Evolutionary conservation across 139 green algal genomes (phyloP), one percentile per base, ranked within the genome.

Genomic region (Microglena sp.): DNA sequence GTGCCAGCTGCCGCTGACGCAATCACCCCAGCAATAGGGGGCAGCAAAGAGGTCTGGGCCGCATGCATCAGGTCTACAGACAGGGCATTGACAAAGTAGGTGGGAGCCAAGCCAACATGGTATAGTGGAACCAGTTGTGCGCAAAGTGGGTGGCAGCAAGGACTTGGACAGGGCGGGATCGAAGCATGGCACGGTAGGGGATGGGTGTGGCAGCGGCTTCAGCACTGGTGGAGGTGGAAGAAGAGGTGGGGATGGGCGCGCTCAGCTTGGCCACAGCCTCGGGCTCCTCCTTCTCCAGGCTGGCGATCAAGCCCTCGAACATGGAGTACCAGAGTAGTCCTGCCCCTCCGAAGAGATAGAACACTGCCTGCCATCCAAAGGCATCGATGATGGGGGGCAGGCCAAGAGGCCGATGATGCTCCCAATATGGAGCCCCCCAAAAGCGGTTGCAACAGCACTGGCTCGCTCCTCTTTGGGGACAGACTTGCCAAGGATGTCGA

Each of bases 51-150:
- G 4, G 55, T 67, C 55, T 72, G 73, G 0, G 65, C 57, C 5
- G 91, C 91, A 11, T 84, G 73, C 6, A 77, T 78, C 22, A 97
- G 74, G 77, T 91, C 78, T 11, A 96, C 76, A 1, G 45, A 60
- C n/a, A 98, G 69, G 2, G 80, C 84, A 58, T 94, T 74, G 0
- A 72, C 88, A 65, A 96, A 97, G 80, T 95, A 98, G 7, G 89
- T 94, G 33, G 94, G 76, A 99, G 83, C 94, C 94, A 99, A 24
- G 94, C 86, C 59, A 96, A 78, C 80, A 98, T 90, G 18, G 85
- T 90, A 83, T 96, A 98, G 64, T 96, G 85, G 64, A 94, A 90
- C 90, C 92, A 98, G 79, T 98, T 97, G 74, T 96, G 92, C 79
- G 83, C 91, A 65, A 97, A 98, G 80, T 99, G 94, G 1, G 86